Evolutionary conservation across 257 asterid genomes (phyloP).

Genomic region (Lycium barbarum): DNA sequence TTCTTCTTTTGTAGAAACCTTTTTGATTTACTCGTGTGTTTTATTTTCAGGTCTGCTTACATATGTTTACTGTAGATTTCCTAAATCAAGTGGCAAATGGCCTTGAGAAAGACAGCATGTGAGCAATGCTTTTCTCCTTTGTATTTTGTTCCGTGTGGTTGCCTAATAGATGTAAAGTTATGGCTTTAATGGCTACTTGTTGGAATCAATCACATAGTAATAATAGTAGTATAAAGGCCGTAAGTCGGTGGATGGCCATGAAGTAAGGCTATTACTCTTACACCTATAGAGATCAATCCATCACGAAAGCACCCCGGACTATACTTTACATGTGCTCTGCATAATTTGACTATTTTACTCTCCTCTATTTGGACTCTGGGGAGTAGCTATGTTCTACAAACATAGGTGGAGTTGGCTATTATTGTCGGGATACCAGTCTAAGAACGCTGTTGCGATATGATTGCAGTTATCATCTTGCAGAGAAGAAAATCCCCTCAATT

Average conservation of each 20-base stretch:
- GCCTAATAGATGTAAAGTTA: background rate
- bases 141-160: conserved; percentile 12
- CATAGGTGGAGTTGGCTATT: conserved; percentile 16
- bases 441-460: background rate
- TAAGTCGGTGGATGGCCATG: background rate
- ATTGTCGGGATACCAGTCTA: conserved; percentile 28
- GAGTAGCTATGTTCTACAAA: background rate
- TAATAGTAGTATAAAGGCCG: background rate
- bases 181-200: background rate
- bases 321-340: background rate
- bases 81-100: conserved; percentile 95
- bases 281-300: background rate
- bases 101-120: conserved; percentile 97
- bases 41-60: conserved; percentile 87
- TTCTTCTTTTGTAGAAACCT: background rate
- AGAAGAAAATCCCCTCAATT: conserved; percentile 83
- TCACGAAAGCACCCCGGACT: background rate
- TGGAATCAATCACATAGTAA: background rate
- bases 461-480: conserved; percentile 92
- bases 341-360: background rate
- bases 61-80: conserved; percentile 92
- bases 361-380: conserved; percentile 15
- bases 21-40: background rate
- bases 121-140: conserved; percentile 42
- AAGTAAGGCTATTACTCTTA: background rate